phyloP scores from a whole-genome alignment of 2,329 filamentous ascomycete species.

The Emericellopsis atlantica region DNA sequence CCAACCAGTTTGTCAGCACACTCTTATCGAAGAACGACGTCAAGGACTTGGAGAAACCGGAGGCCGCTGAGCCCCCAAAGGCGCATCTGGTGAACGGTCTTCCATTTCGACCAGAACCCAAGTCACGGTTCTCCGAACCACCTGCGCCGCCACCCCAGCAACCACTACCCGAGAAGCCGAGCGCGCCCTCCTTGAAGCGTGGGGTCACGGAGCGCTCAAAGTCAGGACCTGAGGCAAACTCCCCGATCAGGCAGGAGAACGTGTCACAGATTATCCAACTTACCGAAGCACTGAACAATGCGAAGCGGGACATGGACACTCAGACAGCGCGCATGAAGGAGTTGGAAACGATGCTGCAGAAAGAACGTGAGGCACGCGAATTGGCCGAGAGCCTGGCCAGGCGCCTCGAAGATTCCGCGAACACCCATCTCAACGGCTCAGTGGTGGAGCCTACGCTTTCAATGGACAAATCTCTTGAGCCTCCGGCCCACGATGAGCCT shows the following conservation, averaged over 20 bases:
- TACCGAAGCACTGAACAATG: conserved; percentile 70
- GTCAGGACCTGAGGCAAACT: conserved; percentile 40
- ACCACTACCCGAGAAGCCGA: conserved; percentile 85
- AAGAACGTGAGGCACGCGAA: conserved; percentile 72
- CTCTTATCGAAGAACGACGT: conserved; percentile 61
- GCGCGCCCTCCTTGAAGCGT: conserved; percentile 62
- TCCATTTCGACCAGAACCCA: conserved; percentile 57
- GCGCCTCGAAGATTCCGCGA: conserved; percentile 46
- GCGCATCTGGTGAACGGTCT: conserved; percentile 33
- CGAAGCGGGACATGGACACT: conserved; percentile 78
- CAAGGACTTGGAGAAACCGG: conserved; percentile 42
- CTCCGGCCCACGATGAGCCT: not conserved
- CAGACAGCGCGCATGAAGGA: conserved; percentile 70
- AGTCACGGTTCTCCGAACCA: conserved; percentile 81
- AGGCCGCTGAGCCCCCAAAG: conserved; percentile 32
- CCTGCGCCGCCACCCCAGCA: conserved; percentile 89
- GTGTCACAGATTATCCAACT: conserved; percentile 69
- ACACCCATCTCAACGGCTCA: conserved; percentile 15
- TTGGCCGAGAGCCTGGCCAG: conserved; percentile 73
- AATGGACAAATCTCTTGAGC: not conserved
- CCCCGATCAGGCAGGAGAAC: conserved; percentile 46
- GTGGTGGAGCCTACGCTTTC: not conserved
- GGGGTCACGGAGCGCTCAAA: conserved; percentile 65
- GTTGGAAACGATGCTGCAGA: conserved; percentile 59
- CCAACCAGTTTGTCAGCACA: conserved; percentile 67